A percentile compares a stretch with the other conserved stretches of the same genome.
These are phyloP conservation scores for Botrytis medusae DNA, from an alignment of 2,329 filamentous ascomycete genomes.

Conservation along the genomic window DNA sequence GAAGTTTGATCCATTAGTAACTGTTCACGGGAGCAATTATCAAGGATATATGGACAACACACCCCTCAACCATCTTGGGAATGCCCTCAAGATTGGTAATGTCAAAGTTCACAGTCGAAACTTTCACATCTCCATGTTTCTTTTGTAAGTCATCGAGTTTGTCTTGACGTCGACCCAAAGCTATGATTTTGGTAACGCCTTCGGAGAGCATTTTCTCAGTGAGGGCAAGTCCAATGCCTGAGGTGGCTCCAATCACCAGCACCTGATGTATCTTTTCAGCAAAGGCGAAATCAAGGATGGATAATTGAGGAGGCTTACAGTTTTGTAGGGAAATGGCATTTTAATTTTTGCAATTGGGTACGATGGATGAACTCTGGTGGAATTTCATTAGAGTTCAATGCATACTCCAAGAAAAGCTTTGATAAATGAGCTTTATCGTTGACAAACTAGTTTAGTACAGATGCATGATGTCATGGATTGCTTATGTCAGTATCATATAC, in stretches of 20 bases:
- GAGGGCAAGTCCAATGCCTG: conserved; percentile 52
- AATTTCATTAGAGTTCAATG: background rate
- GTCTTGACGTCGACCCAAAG: conserved; percentile 53
- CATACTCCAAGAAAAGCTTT: no score
- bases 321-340: conserved; percentile 9
- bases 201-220: conserved; percentile 46
- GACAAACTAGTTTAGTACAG: background rate
- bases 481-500: background rate
- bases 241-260: conserved; percentile 56
- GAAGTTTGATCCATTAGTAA: background rate
- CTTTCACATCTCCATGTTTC: conserved; percentile 13
- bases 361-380: no score
- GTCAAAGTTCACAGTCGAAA: conserved; percentile 12
- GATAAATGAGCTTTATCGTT: background rate
- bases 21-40: background rate
- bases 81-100: conserved; percentile 19
- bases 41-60: background rate
- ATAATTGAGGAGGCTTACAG: background rate
- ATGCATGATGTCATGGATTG: conserved; percentile 1
- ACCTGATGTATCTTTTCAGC: conserved; percentile 44
- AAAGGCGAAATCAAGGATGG: background rate
- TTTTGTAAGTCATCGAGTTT: conserved; percentile 44
- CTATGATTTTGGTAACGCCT: conserved; percentile 51
- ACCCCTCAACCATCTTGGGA: background rate
- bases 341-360: background rate